phyloP scores from a whole-genome alignment of 2,329 filamentous ascomycete species.

The Sporothrix brasiliensis region DNA sequence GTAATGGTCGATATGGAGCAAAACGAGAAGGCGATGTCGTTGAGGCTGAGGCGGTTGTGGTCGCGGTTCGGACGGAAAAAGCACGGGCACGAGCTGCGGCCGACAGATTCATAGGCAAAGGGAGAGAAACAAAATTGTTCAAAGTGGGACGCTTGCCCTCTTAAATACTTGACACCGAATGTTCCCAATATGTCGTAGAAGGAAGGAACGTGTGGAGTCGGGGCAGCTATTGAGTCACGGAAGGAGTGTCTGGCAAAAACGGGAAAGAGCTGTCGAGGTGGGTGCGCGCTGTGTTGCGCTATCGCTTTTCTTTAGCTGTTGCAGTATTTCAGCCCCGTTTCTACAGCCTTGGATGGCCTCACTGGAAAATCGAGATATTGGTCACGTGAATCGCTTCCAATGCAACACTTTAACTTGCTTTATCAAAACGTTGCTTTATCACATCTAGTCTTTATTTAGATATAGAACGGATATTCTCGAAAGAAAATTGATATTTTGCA shows the following conservation, averaged over 20 bases:
- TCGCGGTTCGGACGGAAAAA: background rate
- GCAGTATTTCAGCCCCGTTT: background rate
- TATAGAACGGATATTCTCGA: background rate
- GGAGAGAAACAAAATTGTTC: background rate
- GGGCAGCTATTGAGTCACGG: background rate
- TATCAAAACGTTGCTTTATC: no score
- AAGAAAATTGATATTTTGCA: slow-evolving; percentile 17
- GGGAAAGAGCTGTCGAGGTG: background rate
- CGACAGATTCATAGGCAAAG: slow-evolving; percentile 1
- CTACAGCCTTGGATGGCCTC: slow-evolving; percentile 7
- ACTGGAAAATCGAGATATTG: background rate
- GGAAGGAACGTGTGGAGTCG: background rate
- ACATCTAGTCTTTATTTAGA: background rate
- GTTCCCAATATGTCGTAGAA: background rate
- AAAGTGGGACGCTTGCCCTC: background rate
- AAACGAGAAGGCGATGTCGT: background rate
- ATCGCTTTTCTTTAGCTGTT: background rate
- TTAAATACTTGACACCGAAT: background rate
- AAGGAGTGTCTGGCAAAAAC: background rate
- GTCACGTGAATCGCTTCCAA: slow-evolving; percentile 7
- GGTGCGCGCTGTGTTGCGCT: background rate
- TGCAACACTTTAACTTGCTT: background rate
- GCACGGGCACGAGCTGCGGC: background rate
- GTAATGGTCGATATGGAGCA: background rate
- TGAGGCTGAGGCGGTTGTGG: background rate